These are phyloP conservation scores for Pseudophaeomoniella oleicola DNA, from an alignment of 2,329 filamentous ascomycete genomes.

Conservation along the genomic window DNA sequence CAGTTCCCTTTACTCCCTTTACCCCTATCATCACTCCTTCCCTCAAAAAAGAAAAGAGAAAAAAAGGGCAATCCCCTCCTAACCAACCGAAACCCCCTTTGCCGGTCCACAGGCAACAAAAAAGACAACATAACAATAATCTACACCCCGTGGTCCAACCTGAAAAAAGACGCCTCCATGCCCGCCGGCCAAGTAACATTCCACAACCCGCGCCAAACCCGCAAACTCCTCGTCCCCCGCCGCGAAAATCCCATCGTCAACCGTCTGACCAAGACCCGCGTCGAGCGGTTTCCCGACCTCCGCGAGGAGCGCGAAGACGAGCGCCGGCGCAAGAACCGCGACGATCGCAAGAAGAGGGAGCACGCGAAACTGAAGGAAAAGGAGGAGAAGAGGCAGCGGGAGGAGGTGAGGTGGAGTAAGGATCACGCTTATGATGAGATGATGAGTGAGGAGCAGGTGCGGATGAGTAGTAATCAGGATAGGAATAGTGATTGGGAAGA, in stretches of 20 bases:
- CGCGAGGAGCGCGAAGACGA: conserved; percentile 67
- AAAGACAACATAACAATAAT: conserved; percentile 95
- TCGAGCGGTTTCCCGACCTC: conserved; percentile 77
- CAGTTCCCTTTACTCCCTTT: too few species aligned
- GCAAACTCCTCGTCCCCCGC: conserved; percentile 61
- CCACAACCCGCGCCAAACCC: conserved; percentile 73
- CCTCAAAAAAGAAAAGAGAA: too few species aligned
- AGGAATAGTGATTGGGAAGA: conserved; percentile 64
- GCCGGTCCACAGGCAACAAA: conserved; percentile 64
- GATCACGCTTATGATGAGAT: conserved; percentile 96
- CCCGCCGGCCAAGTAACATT: conserved; percentile 89
- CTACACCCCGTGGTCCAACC: conserved; percentile 94
- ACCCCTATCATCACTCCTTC: too few species aligned
- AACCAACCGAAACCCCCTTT: neutral
- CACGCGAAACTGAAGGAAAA: conserved; percentile 25
- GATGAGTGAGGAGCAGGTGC: conserved; percentile 70
- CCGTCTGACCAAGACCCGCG: conserved; percentile 91
- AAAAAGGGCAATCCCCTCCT: neutral
- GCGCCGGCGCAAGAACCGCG: conserved; percentile 54
- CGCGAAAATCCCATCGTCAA: conserved; percentile 88
- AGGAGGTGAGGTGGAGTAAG: conserved; percentile 84
- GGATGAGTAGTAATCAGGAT: conserved; percentile 70
- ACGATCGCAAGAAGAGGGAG: conserved; percentile 37
- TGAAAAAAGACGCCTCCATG: conserved; percentile 93
- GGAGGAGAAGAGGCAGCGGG: conserved; percentile 52